Evolutionary conservation across 2,329 filamentous ascomycete species (phyloP).

Genomic region (Ceratocystis huliohia): DNA sequence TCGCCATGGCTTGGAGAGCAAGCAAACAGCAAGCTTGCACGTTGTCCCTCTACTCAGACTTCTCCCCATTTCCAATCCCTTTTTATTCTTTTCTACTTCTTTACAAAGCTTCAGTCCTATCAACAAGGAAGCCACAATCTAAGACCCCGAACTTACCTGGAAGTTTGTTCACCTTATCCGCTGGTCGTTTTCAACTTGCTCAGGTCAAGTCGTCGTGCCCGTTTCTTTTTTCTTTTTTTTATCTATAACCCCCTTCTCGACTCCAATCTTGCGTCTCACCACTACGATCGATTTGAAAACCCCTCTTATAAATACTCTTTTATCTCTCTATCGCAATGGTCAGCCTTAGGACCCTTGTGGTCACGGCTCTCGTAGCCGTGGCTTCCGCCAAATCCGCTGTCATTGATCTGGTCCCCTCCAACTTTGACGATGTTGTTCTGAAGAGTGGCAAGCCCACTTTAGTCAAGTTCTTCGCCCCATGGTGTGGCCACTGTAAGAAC

Average conservation of each 20-base stretch:
- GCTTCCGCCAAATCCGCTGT: slow-evolving; percentile 67
- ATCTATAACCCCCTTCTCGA: background rate
- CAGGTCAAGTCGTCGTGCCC: background rate
- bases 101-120: background rate
- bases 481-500: slow-evolving; percentile 99
- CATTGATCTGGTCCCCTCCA: slow-evolving; percentile 73
- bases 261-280: background rate
- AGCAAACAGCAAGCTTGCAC: slow-evolving; percentile 5
- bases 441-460: slow-evolving; percentile 89
- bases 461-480: slow-evolving; percentile 96
- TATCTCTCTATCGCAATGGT: slow-evolving; percentile 34
- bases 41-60: background rate
- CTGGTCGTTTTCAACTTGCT: background rate
- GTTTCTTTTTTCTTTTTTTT: background rate
- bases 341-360: slow-evolving; percentile 47
- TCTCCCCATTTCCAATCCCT: background rate
- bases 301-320: background rate
- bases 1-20: slow-evolving; percentile 7
- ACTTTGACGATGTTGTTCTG: slow-evolving; percentile 84
- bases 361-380: slow-evolving; percentile 41
- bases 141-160: background rate
- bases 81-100: background rate
- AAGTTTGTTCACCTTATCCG: background rate
- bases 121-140: background rate
- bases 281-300: slow-evolving; percentile 3